A percentile compares a stretch with the other conserved stretches of the same genome.
These are phyloP conservation scores for Rhipidocladum racemiflorum DNA, from an alignment of 176 grass and related monocot species.

Conservation along the genomic window DNA sequence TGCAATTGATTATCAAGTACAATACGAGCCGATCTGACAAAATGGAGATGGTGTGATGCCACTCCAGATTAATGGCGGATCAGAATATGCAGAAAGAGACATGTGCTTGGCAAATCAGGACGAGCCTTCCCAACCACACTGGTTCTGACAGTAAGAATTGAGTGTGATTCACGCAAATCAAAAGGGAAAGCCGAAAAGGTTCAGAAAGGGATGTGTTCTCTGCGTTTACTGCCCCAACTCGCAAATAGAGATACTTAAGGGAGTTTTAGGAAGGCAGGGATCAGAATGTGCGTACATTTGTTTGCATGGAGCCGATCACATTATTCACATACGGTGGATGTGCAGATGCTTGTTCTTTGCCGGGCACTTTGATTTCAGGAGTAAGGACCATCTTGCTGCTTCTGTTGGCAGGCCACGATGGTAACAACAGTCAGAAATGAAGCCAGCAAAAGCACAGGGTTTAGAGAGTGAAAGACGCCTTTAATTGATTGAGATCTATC, in stretches of 20 bases:
- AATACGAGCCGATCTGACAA: background rate
- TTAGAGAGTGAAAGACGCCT: background rate
- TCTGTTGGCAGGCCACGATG: background rate
- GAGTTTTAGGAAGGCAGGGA: background rate
- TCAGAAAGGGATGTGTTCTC: background rate
- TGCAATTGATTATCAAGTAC: background rate
- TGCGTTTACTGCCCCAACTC: background rate
- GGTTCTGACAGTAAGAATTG: background rate
- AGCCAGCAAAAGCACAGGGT: background rate
- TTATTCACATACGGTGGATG: too few relatives aligned
- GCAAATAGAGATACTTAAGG: background rate
- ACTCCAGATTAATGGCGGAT: background rate
- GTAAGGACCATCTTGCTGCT: background rate
- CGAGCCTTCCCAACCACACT: background rate
- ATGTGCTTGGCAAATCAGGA: conserved; percentile 17
- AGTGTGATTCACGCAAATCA: background rate
- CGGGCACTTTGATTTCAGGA: background rate
- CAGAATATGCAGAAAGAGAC: background rate
- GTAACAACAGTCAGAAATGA: background rate
- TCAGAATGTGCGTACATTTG: background rate
- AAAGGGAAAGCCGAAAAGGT: background rate
- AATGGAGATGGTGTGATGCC: conserved; percentile 6
- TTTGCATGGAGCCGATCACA: background rate
- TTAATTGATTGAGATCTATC: background rate
- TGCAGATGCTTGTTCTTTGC: background rate